Evolutionary conservation across 805 yeast species (phyloP).

Genomic region (Candida silvicultrix): DNA sequence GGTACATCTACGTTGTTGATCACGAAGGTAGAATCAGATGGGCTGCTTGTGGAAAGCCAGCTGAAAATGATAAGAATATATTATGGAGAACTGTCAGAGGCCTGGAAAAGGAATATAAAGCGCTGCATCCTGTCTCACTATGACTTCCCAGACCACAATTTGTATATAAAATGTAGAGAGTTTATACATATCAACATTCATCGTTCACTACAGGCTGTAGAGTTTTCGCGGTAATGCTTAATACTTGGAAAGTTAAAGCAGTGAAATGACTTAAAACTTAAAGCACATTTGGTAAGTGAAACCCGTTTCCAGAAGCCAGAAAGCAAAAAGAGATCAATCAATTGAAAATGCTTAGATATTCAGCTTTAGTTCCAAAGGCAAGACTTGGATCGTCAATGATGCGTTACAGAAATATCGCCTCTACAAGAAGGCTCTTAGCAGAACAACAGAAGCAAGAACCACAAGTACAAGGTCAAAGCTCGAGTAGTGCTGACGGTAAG

Average conservation of each 20-base stretch:
- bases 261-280: no score
- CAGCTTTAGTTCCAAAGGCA: not conserved
- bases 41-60: slow-evolving; percentile 84
- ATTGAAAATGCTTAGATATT: not conserved
- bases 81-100: slow-evolving; percentile 65
- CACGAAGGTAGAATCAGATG: slow-evolving; percentile 71
- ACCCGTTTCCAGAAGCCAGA: no score
- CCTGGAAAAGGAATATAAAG: slow-evolving; percentile 40
- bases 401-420: not conserved
- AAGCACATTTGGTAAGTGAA: no score
- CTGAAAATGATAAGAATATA: slow-evolving; percentile 53
- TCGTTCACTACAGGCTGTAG: not conserved
- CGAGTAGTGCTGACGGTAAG: not conserved
- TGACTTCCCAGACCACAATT: no score
- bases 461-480: not conserved
- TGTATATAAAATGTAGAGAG: not conserved
- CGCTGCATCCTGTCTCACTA: slow-evolving; percentile 4
- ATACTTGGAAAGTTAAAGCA: no score
- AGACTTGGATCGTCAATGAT: not conserved
- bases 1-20: slow-evolving; percentile 79
- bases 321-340: no score
- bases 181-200: not conserved
- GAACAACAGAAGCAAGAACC: not conserved
- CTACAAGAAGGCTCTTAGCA: not conserved
- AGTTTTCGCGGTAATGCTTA: not conserved